phyloP scores from a whole-genome alignment of 2,329 filamentous ascomycete species.

The Aureobasidium zeae region DNA sequence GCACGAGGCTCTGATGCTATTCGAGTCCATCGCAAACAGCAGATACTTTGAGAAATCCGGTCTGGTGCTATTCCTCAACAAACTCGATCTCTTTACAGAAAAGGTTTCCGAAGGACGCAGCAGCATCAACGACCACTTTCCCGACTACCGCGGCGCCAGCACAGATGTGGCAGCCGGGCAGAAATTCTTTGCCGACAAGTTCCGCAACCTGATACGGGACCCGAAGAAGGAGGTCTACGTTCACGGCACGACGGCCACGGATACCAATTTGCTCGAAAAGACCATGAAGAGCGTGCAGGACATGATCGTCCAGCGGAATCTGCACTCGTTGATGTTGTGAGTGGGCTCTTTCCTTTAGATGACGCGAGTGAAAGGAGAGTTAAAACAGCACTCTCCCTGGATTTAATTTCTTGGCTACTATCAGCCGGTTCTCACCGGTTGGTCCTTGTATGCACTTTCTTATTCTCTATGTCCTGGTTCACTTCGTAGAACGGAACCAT shows the following conservation, averaged over 20 bases:
- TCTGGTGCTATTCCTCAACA: constrained; percentile 66
- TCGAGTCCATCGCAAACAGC: constrained; percentile 65
- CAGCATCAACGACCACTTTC: constrained; percentile 41
- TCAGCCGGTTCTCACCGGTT: too few relatives aligned
- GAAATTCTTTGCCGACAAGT: constrained; percentile 44
- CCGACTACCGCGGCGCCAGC: constrained; percentile 37
- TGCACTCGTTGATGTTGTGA: constrained; percentile 41
- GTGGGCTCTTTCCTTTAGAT: too few relatives aligned
- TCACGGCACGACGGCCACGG: constrained; percentile 45
- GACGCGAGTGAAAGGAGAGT: too few relatives aligned
- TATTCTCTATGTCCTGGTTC: too few relatives aligned
- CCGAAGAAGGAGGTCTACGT: constrained; percentile 44
- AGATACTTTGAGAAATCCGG: constrained; percentile 65
- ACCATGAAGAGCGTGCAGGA: constrained; percentile 46
- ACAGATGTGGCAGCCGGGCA: constrained; percentile 40
- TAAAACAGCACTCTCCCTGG: neutral
- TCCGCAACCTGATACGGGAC: constrained; percentile 41
- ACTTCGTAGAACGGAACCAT: too few relatives aligned
- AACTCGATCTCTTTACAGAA: constrained; percentile 55
- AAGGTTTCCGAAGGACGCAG: constrained; percentile 39
- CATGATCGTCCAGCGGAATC: constrained; percentile 46
- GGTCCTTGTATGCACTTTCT: too few relatives aligned
- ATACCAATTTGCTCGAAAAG: constrained; percentile 43
- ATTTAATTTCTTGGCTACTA: too few relatives aligned
- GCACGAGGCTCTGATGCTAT: constrained; percentile 62